Base-by-base conservation (phyloP, 352 stramenopile species). In the Phytophthora sp. region DNA sequence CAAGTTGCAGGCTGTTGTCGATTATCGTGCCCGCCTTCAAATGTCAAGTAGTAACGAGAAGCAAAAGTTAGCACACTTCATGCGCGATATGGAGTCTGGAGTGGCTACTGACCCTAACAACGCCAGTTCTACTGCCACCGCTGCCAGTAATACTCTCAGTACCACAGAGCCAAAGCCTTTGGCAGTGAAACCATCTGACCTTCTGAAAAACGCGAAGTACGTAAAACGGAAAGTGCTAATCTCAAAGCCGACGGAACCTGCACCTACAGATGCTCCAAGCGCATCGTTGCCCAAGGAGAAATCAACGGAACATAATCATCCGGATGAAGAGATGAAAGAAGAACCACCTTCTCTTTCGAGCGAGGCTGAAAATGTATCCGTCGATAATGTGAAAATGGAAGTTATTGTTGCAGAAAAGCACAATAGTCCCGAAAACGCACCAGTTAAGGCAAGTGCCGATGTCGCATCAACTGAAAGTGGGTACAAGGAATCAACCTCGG, bases 1-100 rank as follows among this genome's bases (percentile, higher is more conserved):
- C 5, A 81, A 84, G 26, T 53, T 93, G 44, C 82, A 91, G 67
- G 66, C 76, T 12, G 82, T 91, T 37, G 80, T 93, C 9, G 84
- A 93, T 56, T 87, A 85, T 15, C 80, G 84, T 37, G 76, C 82
- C 13, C 82, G 84, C 15, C 73, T 93, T 5, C 78, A 91, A 54
- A 89, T 93, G 76, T 84, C 82, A 10, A 80, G 71, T 13, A 74
- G 54, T 21, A 86, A 89, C 13, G 84, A 93, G 42, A 93, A 90
- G 54, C 76, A 83, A 26, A 91, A 89, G 35, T 44, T 93, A 20
- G 32, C 60, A 2, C 71, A 62, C 24, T 74, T 82, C 32, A 63
- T 79, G 52, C 63, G 56, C 13, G 72, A 88, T 28, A 54, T 85
- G 59, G 54, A 77, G 43, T 51, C 48, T 54, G 38, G 13, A 13